Evolutionary conservation across 75 land plant genomes (phyloP), one percentile per base, ranked within the genome.

Genomic region (Cunninghamia lanceolata): DNA sequence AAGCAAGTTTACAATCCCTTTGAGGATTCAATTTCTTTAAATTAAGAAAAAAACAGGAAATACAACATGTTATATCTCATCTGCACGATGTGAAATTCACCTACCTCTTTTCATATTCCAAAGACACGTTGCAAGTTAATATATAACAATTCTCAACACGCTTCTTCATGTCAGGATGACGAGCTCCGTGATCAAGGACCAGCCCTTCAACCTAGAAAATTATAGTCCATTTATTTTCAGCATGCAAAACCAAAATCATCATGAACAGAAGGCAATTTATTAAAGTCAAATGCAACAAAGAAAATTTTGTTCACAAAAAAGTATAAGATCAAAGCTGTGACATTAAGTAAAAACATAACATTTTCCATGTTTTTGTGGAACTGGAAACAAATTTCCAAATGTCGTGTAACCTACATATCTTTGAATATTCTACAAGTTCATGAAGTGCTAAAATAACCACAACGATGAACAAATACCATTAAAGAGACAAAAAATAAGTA

Each of bases 81-180:
- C 25, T 5, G n/a, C 2, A 17, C 10, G 14, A 54, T n/a, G 8
- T 45, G 2, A 79, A 79, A 10, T 28, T 36, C 4, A 53, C 76
- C 53, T 86, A 97, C 99, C 99, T 98, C 83, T 97, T 98, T 82
- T 98, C 99, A 91, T 97, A 98, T 82, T 98, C 99, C 89, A 98
- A 84, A 32, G 99, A 95, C 13, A 95, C 99, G 91, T 98, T 98
- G 87, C 94, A 94, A 3, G 99, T 98, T 86, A 98, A 80, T 70
- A 98, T 98, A 81, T 94, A 91, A 78, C 99, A 97, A 71, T 98
- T 97, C 81, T 98, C 98, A 46, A 91, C 99, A 17, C 96, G 86
- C 71, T 95, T 89, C 86, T 95, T 95, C 99, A 97, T 97, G 83
- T 96, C 99, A 86, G 98, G 99, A 87, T 95, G 99, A 34, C 98